Base-by-base conservation (phyloP, 179 eudicot species). In the Nepenthes alata region DNA sequence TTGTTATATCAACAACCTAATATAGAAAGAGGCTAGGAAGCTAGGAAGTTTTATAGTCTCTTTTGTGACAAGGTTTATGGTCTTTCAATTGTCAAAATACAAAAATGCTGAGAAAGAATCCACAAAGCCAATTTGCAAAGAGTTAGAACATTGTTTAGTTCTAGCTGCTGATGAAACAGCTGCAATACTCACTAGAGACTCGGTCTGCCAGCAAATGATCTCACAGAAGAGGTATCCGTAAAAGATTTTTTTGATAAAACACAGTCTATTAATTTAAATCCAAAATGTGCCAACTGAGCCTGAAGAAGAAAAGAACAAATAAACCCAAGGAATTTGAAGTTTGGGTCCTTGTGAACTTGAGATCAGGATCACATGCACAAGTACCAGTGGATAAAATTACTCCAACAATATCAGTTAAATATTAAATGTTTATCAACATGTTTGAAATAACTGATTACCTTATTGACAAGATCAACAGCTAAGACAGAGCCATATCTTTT, bases 401-500 rank as follows among this genome's bases (percentile, higher is more conserved):
- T 49, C n/a, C 53, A 12, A 13, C 13, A 16, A 52, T 52, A 13
- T 13, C 55, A 13, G 14, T 52, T 25, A 14, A 52, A 52, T n/a
- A n/a, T 2, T 4, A 41, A 4, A 41, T 7, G 5, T 41, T 41
- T 41, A 41, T 4, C 25, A 0, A 41, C 45, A 53, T 47, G 25
- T 47, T 47, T 16, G 58, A 69, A 35, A 2, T 13, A 35, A 11
- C 37, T 37, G 53, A 61, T 2, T 68, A 94, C 99, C 99, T 79
- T 82, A 74, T 94, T 94, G 65, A 94, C 85, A 75, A 94, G 99
- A 81, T 94, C 91, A 69, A 80, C 82, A 35, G 87, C 85, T 57
- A 87, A n/a, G 57, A 94, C 99, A 74, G 90, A 83, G 71, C 97
- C 99, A 68, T 90, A 90, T 76, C 88, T 82, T 77, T 90, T 87